Evolutionary conservation across 495 filamentous ascomycete species (phyloP).

Genomic region (Copromyces sp.): DNA sequence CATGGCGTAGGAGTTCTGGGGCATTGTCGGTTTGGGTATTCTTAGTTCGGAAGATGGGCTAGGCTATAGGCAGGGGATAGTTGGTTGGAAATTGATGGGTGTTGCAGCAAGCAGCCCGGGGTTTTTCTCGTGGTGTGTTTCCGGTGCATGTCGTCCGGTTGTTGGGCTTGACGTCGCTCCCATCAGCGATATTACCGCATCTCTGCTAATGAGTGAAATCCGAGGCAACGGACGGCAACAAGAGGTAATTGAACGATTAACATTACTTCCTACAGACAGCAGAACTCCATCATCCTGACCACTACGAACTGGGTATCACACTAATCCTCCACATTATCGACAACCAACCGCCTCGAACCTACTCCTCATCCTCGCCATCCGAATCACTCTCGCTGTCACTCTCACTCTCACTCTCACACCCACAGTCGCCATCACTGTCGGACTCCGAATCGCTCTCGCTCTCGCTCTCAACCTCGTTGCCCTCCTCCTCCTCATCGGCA

Average conservation of each 20-base stretch:
- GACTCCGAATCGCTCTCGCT: background rate
- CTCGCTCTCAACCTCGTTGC: background rate
- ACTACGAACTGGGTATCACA: background rate
- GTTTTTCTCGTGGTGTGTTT: background rate
- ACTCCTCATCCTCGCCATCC: background rate
- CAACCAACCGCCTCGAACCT: background rate
- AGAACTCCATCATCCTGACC: background rate
- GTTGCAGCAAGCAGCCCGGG: background rate
- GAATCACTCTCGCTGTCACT: background rate
- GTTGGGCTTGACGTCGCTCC: background rate
- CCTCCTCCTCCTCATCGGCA: background rate
- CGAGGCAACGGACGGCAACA: background rate
- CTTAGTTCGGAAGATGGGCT: background rate
- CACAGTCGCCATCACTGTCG: background rate
- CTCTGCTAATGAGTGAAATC: no score
- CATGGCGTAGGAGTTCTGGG: background rate
- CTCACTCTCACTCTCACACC: background rate
- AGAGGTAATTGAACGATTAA: background rate
- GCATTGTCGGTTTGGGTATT: background rate
- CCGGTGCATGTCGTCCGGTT: background rate
- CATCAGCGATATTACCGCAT: background rate
- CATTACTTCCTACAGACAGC: background rate
- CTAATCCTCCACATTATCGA: background rate
- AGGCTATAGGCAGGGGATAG: background rate
- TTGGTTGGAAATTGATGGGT: background rate